Conservation (phyloP, 169 alveolate genomes). For the Eimeria praecox region DNA sequence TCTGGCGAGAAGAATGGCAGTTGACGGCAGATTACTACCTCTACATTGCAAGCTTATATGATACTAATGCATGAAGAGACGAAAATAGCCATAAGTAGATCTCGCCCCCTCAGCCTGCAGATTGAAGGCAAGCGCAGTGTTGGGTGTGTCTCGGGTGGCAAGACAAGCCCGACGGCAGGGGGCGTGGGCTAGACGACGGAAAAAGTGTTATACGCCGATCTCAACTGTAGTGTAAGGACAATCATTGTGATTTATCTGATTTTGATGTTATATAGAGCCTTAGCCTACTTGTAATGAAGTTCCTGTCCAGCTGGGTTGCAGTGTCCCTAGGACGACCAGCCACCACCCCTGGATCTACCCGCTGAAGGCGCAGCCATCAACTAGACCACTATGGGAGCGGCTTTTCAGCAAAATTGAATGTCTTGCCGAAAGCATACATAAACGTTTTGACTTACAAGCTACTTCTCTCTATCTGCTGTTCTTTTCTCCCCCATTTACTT, state of each 20-base stretch:
- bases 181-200: neutral
- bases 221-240: neutral
- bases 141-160: neutral
- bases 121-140: conserved; percentile 7
- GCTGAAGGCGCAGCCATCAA: conserved; percentile 24
- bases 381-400: neutral
- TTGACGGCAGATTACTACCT: neutral
- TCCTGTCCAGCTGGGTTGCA: neutral
- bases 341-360: conserved; percentile 66
- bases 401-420: neutral
- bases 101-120: neutral
- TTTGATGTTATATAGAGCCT: neutral
- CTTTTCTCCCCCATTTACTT: neutral
- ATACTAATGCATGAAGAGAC: neutral
- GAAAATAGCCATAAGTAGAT: neutral
- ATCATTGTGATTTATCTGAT: neutral
- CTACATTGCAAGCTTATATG: neutral
- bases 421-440: neutral
- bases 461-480: neutral
- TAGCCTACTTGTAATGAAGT: neutral
- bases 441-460: neutral
- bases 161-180: conserved; percentile 7
- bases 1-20: neutral
- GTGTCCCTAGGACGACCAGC: conserved; percentile 47
- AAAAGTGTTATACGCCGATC: neutral